Percentiles rank a stretch among this genome's conserved stretches.
Evolutionary conservation across 2,329 filamentous ascomycete species (phyloP).

Genomic region (Monosporascus sp.): DNA sequence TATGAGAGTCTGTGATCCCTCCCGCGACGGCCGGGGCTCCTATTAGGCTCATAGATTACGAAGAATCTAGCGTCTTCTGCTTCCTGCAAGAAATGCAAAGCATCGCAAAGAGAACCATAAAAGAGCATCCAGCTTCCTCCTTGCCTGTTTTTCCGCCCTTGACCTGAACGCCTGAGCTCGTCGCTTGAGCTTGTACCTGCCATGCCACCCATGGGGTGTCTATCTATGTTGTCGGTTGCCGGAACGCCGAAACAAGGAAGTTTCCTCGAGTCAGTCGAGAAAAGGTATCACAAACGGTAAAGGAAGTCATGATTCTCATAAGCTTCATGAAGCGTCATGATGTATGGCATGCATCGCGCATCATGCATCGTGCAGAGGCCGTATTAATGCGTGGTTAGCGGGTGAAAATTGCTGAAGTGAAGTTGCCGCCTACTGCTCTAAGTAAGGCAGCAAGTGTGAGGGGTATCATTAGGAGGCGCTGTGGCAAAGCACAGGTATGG

Average conservation of each 20-base stretch:
- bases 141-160: neutral
- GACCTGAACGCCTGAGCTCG: conserved; percentile 12
- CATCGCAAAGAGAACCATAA: neutral
- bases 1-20: neutral
- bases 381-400: conserved; percentile 12
- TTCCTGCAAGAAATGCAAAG: neutral
- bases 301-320: conserved; percentile 20
- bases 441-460: neutral
- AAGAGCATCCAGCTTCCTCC: neutral
- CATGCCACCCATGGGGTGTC: conserved; percentile 10
- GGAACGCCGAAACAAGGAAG: conserved; percentile 17
- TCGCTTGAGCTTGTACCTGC: conserved; percentile 11
- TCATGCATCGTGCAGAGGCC: conserved; percentile 1
- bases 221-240: conserved; percentile 13
- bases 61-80: neutral
- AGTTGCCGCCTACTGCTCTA: conserved; percentile 1
- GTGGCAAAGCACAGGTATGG: neutral
- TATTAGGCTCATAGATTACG: neutral
- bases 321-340: conserved; percentile 25
- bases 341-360: neutral
- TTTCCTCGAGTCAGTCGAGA: conserved; percentile 5
- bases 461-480: neutral
- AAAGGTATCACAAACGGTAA: conserved; percentile 12
- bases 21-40: no score
- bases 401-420: neutral